Conservation (phyloP, 495 filamentous ascomycete genomes). For the Penicillium psychrofluorescens region DNA sequence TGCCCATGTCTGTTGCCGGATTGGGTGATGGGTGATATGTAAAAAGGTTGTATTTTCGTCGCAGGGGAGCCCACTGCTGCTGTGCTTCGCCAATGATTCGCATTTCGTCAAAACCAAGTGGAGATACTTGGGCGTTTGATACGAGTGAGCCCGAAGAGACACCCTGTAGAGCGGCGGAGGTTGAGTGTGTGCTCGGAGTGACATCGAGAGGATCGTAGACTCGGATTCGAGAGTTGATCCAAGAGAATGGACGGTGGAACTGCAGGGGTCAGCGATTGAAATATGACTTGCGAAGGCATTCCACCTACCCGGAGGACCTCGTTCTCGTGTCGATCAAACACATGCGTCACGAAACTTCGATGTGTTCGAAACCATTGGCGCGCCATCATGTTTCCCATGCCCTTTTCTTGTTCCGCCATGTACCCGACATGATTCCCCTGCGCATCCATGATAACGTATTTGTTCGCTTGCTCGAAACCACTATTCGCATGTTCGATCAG, state of each 20-base stretch:
- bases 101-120: slow-evolving; percentile 48
- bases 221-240: slow-evolving; percentile 57
- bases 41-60: slow-evolving; percentile 64
- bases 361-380: slow-evolving; percentile 61
- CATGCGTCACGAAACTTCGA: slow-evolving; percentile 61
- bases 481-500: slow-evolving; percentile 14
- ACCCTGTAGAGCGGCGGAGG: slow-evolving; percentile 37
- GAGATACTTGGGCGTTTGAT: slow-evolving; percentile 43
- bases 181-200: slow-evolving; percentile 17
- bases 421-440: slow-evolving; percentile 61
- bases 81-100: slow-evolving; percentile 61
- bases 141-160: slow-evolving; percentile 33
- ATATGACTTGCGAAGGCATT: too few species aligned
- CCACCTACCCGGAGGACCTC: slow-evolving; percentile 53
- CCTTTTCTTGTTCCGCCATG: slow-evolving; percentile 60
- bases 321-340: slow-evolving; percentile 58
- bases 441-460: slow-evolving; percentile 67
- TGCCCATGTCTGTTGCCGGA: slow-evolving; percentile 29
- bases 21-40: slow-evolving; percentile 36
- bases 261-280: slow-evolving; percentile 9
- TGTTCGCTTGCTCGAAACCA: slow-evolving; percentile 68
- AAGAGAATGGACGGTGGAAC: slow-evolving; percentile 65
- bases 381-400: slow-evolving; percentile 49
- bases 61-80: slow-evolving; percentile 59
- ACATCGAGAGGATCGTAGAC: slow-evolving; percentile 53